Conservation (phyloP, 192 early-diverging fungal genomes). For the Jimgerdemannia flammicorona region DNA sequence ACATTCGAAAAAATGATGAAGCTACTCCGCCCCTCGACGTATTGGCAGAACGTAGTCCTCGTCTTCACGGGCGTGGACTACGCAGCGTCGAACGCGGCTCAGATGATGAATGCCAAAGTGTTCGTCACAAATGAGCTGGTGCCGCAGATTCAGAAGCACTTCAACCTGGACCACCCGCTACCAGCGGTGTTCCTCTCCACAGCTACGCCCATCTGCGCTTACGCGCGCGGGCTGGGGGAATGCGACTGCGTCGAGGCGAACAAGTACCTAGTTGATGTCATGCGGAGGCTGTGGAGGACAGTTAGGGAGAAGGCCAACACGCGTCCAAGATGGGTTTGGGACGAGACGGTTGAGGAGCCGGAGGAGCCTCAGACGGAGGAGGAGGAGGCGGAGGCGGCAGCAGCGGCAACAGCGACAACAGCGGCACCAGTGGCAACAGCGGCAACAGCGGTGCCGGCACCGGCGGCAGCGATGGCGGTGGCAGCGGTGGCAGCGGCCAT, state of each 20-base stretch:
- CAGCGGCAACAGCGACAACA: neutral
- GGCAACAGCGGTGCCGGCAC: neutral
- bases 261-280: neutral
- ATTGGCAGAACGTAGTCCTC: conserved; percentile 19
- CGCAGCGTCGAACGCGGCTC: neutral
- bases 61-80: conserved; percentile 22
- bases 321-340: neutral
- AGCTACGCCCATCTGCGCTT: conserved; percentile 2
- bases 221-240: conserved; percentile 13
- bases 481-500: no score
- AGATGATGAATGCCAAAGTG: conserved; percentile 7
- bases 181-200: conserved; percentile 14
- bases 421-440: no score
- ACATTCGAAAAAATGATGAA: conserved; percentile 19
- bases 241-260: conserved; percentile 21
- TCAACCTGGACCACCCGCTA: conserved; percentile 3
- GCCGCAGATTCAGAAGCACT: neutral
- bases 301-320: neutral
- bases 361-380: conserved; percentile 1
- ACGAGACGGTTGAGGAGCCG: neutral
- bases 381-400: neutral
- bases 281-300: neutral
- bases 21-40: conserved; percentile 8
- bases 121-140: conserved; percentile 3
- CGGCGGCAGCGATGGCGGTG: no score